Conservation (phyloP, 345 rosid species). For the Murraya koenigii region DNA sequence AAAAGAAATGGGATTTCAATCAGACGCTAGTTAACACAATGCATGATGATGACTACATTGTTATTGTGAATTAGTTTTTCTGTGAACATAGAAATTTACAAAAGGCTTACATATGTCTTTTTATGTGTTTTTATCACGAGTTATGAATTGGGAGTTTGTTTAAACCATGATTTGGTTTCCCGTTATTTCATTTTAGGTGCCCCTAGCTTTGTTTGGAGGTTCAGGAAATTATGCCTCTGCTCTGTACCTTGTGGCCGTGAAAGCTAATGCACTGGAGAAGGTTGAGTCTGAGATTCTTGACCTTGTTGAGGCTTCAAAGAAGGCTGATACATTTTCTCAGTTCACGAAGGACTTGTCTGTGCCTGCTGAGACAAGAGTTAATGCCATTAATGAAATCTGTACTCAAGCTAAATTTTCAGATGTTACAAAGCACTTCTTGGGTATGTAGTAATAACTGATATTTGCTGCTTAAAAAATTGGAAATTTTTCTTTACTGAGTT, state of each 20-base stretch:
- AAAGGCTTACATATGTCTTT: neutral
- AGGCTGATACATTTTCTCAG: conserved; percentile 53
- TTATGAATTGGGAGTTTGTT: neutral
- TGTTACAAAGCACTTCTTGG: conserved; percentile 72
- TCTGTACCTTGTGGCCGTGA: conserved; percentile 66
- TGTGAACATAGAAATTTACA: neutral
- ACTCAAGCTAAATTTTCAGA: conserved; percentile 68
- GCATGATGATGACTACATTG: neutral
- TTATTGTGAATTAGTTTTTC: neutral
- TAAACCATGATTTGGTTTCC: conserved; percentile 9
- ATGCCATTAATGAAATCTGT: conserved; percentile 62
- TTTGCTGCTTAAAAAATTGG: neutral
- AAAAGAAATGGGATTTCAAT: neutral
- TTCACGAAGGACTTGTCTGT: conserved; percentile 80
- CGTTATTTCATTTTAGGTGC: conserved; percentile 47
- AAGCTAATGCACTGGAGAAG: conserved; percentile 60
- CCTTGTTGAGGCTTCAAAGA: conserved; percentile 63
- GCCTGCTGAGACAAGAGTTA: conserved; percentile 50
- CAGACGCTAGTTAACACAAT: neutral
- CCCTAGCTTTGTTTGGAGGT: conserved; percentile 68
- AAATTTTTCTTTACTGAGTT: neutral
- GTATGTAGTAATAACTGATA: conserved; percentile 36
- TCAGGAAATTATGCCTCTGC: conserved; percentile 91
- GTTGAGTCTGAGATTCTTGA: conserved; percentile 72
- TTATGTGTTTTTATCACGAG: neutral